These are phyloP conservation scores for Sporothrix protearum DNA, from an alignment of 2,329 filamentous ascomycete species.

Conservation along the genomic window DNA sequence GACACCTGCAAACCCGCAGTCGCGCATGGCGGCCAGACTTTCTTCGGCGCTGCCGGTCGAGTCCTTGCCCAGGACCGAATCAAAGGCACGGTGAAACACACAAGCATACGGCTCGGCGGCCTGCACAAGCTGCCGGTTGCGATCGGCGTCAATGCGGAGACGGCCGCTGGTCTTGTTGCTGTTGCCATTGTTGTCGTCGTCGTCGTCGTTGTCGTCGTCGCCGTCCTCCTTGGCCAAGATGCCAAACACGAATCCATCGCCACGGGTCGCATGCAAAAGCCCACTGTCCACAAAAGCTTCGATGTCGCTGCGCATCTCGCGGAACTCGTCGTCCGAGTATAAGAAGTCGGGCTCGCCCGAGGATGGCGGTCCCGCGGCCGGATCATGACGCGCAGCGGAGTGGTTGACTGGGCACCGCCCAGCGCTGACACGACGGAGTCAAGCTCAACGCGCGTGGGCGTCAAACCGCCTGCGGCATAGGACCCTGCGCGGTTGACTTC, in stretches of 20 bases:
- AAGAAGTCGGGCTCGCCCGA: slow-evolving; percentile 43
- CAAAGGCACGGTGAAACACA: slow-evolving; percentile 57
- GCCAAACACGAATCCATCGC: slow-evolving; percentile 58
- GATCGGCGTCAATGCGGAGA: slow-evolving; percentile 40
- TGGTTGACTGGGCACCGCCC: slow-evolving; percentile 26
- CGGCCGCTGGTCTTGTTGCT: too few relatives aligned
- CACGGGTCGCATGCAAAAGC: slow-evolving; percentile 39
- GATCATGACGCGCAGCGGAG: slow-evolving; percentile 54
- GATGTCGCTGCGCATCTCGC: slow-evolving; percentile 44
- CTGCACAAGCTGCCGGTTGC: slow-evolving; percentile 42
- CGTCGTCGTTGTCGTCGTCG: background rate
- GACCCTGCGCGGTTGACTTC: slow-evolving; percentile 54
- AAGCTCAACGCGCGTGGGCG: slow-evolving; percentile 45
- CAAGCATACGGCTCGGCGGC: slow-evolving; percentile 43
- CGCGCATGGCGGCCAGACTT: slow-evolving; percentile 38
- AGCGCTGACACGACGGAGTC: slow-evolving; percentile 28
- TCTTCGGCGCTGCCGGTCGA: slow-evolving; percentile 24
- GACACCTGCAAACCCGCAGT: slow-evolving; percentile 49
- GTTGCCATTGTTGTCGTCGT: too few relatives aligned
- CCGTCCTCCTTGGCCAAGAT: slow-evolving; percentile 36
- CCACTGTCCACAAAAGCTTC: slow-evolving; percentile 38
- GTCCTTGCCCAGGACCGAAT: slow-evolving; percentile 40
- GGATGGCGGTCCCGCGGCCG: slow-evolving; percentile 45
- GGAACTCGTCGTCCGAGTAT: slow-evolving; percentile 46
- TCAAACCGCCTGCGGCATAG: slow-evolving; percentile 50